Conservation (phyloP, 306 rosid species). For the Malus fusca region DNA sequence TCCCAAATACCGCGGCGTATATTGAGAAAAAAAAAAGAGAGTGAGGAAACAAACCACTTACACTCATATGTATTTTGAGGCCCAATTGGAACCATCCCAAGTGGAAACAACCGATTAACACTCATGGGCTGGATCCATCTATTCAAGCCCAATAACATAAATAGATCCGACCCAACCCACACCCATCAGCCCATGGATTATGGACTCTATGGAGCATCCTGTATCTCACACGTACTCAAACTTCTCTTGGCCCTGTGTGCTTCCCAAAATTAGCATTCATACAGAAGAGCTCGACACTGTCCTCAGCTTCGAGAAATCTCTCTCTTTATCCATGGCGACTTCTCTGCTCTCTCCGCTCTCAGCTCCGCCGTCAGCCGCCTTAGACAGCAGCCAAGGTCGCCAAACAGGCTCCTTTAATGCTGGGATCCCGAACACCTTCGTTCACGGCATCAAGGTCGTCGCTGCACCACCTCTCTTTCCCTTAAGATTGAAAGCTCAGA, state of each 20-base stretch:
- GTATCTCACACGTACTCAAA: background rate
- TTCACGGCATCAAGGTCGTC: conserved; percentile 43
- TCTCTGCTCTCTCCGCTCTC: conserved; percentile 40
- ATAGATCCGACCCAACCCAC: background rate
- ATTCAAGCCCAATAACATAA: background rate
- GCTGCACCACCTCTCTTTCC: conserved; percentile 6
- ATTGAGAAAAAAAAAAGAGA: too few species aligned
- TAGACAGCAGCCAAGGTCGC: conserved; percentile 18
- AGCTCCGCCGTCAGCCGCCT: conserved; percentile 21
- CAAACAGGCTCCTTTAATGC: conserved; percentile 3
- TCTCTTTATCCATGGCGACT: conserved; percentile 45
- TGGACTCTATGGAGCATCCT: background rate
- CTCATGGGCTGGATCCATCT: background rate
- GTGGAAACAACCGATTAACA: too few species aligned
- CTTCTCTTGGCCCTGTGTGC: background rate
- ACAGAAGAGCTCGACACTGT: background rate
- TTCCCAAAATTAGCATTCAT: background rate
- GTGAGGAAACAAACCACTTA: background rate
- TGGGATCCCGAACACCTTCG: conserved; percentile 28
- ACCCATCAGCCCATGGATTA: background rate
- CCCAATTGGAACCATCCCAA: background rate
- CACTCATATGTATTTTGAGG: background rate
- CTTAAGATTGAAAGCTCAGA: conserved; percentile 9
- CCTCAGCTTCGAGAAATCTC: background rate
- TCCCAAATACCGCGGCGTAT: too few species aligned